Base-by-base conservation (phyloP, 1,284 basidiomycete genomes). In the Ganoderma meredithae region DNA sequence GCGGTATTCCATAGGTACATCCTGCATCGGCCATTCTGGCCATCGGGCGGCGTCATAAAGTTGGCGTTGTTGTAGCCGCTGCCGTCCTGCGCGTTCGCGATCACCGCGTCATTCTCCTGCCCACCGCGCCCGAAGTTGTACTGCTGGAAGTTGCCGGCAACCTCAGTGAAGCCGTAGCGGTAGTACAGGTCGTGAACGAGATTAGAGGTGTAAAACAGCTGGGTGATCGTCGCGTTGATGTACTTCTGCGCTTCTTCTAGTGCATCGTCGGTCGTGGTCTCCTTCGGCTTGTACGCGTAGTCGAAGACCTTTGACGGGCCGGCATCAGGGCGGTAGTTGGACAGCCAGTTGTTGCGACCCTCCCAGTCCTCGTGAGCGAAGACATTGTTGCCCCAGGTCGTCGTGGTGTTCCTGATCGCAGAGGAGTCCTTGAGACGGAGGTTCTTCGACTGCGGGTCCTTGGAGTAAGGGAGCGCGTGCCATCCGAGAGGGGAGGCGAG, bases 1-100 rank as follows among this genome's bases (percentile, higher is more conserved):
- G 90, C 92, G 0, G 94, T 95, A 81, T 95, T 93, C 97, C 97
- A 98, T 58, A 96, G 84, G 83, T 97, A 98, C 97, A 98, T 98
- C 74, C 97, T 88, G 93, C 97, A 96, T 68, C 95, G 90, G 10
- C 94, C 94, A 75, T 92, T 90, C 83, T 90, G 88, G 56, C 84
- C 85, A 66, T 87, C 92, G 64, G 92, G 92, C 67, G 92, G 92
- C 0, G 91, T 93, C 91, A 92, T 92, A 80, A 93, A 92, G 82
- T 93, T 92, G 56, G 92, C 93, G 72, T 95, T 95, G 85, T 97
- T 96, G 82, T 89, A 96, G 3, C 96, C 96, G 27, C 90, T 93
- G 55, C 96, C 96, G 76, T 98, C 96, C 81, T 98, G 96, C 1
- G 97, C 96, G 76, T 97, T 97, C 65, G 95, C 91, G 72, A 98